These are phyloP conservation scores for Gelatoporia subvermispora DNA, from an alignment of 768 basidiomycete species.

Conservation along the genomic window DNA sequence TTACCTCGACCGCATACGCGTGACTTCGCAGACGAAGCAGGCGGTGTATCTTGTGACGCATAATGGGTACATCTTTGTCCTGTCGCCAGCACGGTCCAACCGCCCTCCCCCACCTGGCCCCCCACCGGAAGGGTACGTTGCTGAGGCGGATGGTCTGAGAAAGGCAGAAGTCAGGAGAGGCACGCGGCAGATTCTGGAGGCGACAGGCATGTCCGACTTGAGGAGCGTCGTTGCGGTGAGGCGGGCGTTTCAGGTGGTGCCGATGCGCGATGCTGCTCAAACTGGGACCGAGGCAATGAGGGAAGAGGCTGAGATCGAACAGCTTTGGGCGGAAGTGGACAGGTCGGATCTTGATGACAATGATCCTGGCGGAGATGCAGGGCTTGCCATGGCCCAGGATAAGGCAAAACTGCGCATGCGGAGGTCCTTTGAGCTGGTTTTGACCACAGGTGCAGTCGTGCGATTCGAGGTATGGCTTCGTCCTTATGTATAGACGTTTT, in stretches of 20 bases:
- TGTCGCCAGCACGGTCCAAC: constrained; percentile 46
- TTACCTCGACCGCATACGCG: constrained; percentile 68
- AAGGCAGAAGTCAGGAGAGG: constrained; percentile 59
- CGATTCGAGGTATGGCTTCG: constrained; percentile 66
- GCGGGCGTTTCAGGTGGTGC: constrained; percentile 50
- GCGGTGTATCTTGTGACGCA: constrained; percentile 68
- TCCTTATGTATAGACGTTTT: neutral
- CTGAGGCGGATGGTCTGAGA: constrained; percentile 34
- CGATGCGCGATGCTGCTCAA: constrained; percentile 14
- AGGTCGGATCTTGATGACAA: constrained; percentile 46
- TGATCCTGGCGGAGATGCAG: constrained; percentile 65
- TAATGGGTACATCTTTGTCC: constrained; percentile 65
- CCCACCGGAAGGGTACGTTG: constrained; percentile 3
- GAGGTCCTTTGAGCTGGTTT: constrained; percentile 73
- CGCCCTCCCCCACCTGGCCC: constrained; percentile 69
- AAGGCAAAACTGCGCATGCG: constrained; percentile 46
- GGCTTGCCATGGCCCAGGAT: constrained; percentile 34
- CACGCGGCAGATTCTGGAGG: constrained; percentile 53
- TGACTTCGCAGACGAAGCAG: constrained; percentile 52
- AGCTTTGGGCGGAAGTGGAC: constrained; percentile 32
- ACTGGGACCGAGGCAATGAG: constrained; percentile 15
- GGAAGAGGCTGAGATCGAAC: constrained; percentile 28
- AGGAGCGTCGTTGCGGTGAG: constrained; percentile 61
- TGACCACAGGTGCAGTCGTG: constrained; percentile 62
- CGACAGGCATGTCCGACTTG: constrained; percentile 70